Conservation (phyloP, 2,329 filamentous ascomycete species). For the Fulvia fulva region DNA sequence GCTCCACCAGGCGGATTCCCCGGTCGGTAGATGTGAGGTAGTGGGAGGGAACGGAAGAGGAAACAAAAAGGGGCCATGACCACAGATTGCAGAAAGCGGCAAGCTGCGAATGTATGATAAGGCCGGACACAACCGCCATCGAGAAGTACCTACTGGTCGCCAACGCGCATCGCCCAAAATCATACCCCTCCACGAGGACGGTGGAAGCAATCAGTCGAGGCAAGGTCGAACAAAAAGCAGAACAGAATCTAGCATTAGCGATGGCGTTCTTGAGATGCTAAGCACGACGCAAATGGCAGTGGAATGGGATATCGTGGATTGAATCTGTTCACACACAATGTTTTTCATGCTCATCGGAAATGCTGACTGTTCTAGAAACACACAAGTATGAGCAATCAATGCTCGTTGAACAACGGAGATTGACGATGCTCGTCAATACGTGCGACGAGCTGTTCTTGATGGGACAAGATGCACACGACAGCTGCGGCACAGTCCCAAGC, state of each 20-base stretch:
- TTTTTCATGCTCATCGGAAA: too few relatives aligned
- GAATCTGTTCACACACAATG: too few relatives aligned
- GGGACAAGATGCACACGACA: background rate
- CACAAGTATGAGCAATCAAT: too few relatives aligned
- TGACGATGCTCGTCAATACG: too few relatives aligned
- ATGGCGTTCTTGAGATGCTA: constrained; percentile 13
- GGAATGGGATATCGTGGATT: background rate
- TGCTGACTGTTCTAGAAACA: too few relatives aligned
- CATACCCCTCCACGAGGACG: background rate
- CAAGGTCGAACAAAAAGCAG: background rate
- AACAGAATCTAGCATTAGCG: constrained; percentile 12
- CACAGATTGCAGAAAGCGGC: too few relatives aligned
- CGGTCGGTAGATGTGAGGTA: constrained; percentile 22
- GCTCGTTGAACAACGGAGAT: too few relatives aligned
- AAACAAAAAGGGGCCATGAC: too few relatives aligned
- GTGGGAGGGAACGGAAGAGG: background rate
- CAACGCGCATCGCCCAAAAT: background rate
- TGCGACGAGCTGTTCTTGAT: too few relatives aligned
- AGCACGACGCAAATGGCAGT: constrained; percentile 11
- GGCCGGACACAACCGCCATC: too few relatives aligned
- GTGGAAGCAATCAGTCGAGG: background rate
- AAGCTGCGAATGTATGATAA: background rate
- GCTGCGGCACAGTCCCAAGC: too few relatives aligned
- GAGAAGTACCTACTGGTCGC: too few relatives aligned
- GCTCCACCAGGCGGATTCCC: constrained; percentile 29